phyloP scores from a whole-genome alignment of 108 stramenopile genomes.

The Poteriospumella lacustris region DNA sequence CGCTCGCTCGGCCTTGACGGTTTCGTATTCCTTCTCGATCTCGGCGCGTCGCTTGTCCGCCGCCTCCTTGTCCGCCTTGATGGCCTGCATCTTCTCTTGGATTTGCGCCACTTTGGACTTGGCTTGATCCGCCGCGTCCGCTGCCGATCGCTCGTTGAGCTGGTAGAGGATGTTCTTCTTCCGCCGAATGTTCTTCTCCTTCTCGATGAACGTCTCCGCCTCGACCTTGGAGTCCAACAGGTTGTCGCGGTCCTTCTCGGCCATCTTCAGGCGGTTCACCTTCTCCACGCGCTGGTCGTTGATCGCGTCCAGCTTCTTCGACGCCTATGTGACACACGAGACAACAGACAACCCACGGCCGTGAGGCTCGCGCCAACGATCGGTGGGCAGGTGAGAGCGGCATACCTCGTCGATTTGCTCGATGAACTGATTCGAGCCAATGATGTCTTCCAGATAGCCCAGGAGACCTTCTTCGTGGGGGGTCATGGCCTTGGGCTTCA shows the following conservation, averaged over 20 bases:
- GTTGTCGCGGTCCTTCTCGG: slow-evolving; percentile 83
- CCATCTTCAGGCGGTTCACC: slow-evolving; percentile 89
- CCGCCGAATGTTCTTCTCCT: slow-evolving; percentile 75
- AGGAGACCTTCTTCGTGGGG: slow-evolving; percentile 86
- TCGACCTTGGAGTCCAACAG: slow-evolving; percentile 80
- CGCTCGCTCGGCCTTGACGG: neutral
- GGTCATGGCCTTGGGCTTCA: slow-evolving; percentile 80
- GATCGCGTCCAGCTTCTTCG: slow-evolving; percentile 71
- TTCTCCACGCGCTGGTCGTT: slow-evolving; percentile 74
- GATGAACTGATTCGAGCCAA: slow-evolving; percentile 86
- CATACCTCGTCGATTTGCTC: slow-evolving; percentile 65
- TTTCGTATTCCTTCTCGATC: slow-evolving; percentile 3
- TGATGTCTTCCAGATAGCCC: slow-evolving; percentile 97
- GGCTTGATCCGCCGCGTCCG: neutral
- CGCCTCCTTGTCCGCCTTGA: slow-evolving; percentile 5
- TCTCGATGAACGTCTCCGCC: slow-evolving; percentile 72
- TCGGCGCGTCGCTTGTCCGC: neutral
- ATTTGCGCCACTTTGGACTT: slow-evolving; percentile 63
- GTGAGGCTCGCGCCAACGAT: no score
- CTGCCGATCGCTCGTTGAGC: slow-evolving; percentile 49
- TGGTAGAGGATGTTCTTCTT: slow-evolving; percentile 82
- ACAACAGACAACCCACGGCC: neutral
- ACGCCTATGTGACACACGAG: slow-evolving; percentile 38
- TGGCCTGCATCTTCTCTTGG: slow-evolving; percentile 18
- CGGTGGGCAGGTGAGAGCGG: no score